Evolutionary conservation across 2,329 filamentous ascomycete genomes (phyloP).

Genomic region (Penicillium rolfsii): DNA sequence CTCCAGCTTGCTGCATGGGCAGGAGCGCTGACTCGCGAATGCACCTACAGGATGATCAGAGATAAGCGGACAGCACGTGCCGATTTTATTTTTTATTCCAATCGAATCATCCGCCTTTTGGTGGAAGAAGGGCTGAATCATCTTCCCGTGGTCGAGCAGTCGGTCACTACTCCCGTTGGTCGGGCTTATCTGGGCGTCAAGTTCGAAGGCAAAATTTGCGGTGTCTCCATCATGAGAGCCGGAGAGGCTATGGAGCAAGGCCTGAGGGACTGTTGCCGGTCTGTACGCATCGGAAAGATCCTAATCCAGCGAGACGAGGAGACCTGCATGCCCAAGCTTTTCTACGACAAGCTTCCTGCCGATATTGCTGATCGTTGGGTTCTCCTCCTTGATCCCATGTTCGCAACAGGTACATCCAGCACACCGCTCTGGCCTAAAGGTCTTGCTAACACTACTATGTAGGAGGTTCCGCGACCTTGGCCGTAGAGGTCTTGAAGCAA

Average conservation of each 20-base stretch:
- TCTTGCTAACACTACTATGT: slow-evolving; percentile 17
- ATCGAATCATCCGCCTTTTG: slow-evolving; percentile 92
- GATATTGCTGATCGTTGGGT: slow-evolving; percentile 95
- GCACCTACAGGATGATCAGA: slow-evolving; percentile 77
- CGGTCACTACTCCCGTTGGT: slow-evolving; percentile 88
- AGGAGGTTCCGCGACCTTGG: slow-evolving; percentile 97
- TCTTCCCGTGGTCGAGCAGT: slow-evolving; percentile 84
- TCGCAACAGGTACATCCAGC: slow-evolving; percentile 76
- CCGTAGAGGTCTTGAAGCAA: slow-evolving; percentile 86
- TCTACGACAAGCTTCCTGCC: slow-evolving; percentile 95
- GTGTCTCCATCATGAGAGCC: slow-evolving; percentile 96
- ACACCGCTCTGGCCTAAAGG: background rate
- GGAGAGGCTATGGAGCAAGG: slow-evolving; percentile 99
- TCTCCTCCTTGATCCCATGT: slow-evolving; percentile 95
- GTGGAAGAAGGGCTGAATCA: slow-evolving; percentile 98
- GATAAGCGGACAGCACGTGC: slow-evolving; percentile 86
- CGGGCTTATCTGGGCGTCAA: slow-evolving; percentile 85
- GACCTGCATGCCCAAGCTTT: slow-evolving; percentile 86
- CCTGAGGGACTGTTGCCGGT: slow-evolving; percentile 91
- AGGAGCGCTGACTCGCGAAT: slow-evolving; percentile 11
- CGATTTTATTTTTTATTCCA: slow-evolving; percentile 99
- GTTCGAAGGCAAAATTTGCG: slow-evolving; percentile 98
- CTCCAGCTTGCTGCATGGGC: background rate
- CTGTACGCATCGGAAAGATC: slow-evolving; percentile 98
- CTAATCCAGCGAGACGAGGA: slow-evolving; percentile 97